Evolutionary conservation across 257 asterid species (phyloP), one percentile per base, ranked within the genome.

Genomic region (Nicotiana otophora): DNA sequence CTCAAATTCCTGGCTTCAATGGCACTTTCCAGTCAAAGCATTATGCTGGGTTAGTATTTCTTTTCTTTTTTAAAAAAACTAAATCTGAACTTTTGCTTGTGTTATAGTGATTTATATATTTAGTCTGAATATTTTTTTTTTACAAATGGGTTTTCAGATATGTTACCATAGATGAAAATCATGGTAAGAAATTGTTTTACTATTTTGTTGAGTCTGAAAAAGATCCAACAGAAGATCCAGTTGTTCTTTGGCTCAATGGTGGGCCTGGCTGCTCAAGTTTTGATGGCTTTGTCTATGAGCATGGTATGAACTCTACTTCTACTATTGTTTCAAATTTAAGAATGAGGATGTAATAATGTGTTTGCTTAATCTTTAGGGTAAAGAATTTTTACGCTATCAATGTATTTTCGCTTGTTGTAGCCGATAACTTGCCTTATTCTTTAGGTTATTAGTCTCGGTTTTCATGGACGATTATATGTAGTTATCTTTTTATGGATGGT

Each of bases 251-350:
- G 99, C 98, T 96, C 34, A 96, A 96, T 86, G 99, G 99, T 48
- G 99, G 98, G 7, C 99, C 99, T 12, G 99, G 99, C 5, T 94
- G 99, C 86, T 96, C 99, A 15, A 96, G 99, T 91, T 96, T 96
- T 68, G 99, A 96, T 92, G 99, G 97, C 28, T 96, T 94, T 81
- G 93, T 96, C 80, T 96, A 93, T 84, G 99, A 96, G 80, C 97
- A 96, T 61, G 99, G 99, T 96, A 91, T 84, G 20, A 84, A 60
- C 67, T 39, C 36, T 72, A 62, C 15, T 31, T 69, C 36, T 28
- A 58, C 28, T 7, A 15, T 74, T 51, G 42, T 51, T 69, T 33
- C n/a, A 20, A 23, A 26, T 20, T 48, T 23, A 48, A 8, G 80
- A 74, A 16, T 74, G 80, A 15, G 63, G 17, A 4, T 7, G 5